These are phyloP conservation scores for Phytophthora capsici DNA, from an alignment of 352 stramenopile species.

Conservation along the genomic window DNA sequence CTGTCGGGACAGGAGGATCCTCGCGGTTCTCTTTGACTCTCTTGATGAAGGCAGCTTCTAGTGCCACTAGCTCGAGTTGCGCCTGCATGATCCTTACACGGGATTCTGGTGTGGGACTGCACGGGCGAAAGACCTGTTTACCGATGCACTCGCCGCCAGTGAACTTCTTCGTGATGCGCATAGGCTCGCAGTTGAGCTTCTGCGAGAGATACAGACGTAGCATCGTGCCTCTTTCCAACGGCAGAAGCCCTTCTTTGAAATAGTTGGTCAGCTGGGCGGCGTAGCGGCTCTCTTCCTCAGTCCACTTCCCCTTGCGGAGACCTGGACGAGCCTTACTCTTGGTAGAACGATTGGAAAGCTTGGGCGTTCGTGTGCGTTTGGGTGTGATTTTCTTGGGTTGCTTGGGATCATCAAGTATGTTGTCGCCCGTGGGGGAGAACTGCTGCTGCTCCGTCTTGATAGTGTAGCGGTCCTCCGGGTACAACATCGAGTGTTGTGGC, in stretches of 20 bases:
- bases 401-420: conserved; percentile 22
- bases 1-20: conserved; percentile 56
- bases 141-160: conserved; percentile 91
- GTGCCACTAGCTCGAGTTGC: conserved; percentile 69
- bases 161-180: conserved; percentile 95
- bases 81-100: conserved; percentile 75
- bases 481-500: conserved; percentile 34
- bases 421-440: conserved; percentile 4
- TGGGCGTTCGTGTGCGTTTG: conserved; percentile 61
- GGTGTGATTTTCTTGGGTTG: conserved; percentile 57
- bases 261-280: conserved; percentile 80
- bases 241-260: conserved; percentile 86
- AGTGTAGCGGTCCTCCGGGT: conserved; percentile 25
- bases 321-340: conserved; percentile 88
- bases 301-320: conserved; percentile 89
- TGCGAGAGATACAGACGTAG: conserved; percentile 91
- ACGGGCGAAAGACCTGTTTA: conserved; percentile 89
- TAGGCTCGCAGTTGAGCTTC: conserved; percentile 93
- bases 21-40: conserved; percentile 83
- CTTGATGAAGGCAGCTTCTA: conserved; percentile 82
- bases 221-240: conserved; percentile 89
- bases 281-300: conserved; percentile 81
- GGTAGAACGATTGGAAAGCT: conserved; percentile 71
- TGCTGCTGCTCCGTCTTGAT: conserved; percentile 35
- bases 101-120: conserved; percentile 69